Conservation (phyloP, 2,329 filamentous ascomycete genomes). For the Colletotrichum ledebouriae region DNA sequence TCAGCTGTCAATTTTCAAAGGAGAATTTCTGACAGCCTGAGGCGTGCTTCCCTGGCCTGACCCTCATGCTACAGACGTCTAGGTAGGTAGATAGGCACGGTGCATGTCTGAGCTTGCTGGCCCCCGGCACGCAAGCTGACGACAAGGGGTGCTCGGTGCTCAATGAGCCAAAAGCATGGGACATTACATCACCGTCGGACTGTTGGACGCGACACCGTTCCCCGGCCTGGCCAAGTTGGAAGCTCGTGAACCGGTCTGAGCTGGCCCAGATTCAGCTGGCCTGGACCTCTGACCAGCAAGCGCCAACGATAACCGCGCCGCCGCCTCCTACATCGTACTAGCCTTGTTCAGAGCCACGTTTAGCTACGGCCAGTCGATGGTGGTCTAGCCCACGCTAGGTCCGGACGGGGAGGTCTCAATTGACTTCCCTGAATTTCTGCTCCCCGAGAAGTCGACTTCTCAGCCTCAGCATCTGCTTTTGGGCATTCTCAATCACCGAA, state of each 20-base stretch:
- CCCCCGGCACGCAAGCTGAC: slow-evolving; percentile 24
- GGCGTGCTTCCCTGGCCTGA: not conserved
- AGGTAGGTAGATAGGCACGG: not conserved
- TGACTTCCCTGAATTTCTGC: slow-evolving; percentile 26
- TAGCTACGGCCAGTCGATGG: slow-evolving; percentile 18
- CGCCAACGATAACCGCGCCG: slow-evolving; percentile 1
- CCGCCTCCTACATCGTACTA: slow-evolving; percentile 31
- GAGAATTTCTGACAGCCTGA: not conserved
- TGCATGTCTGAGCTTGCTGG: slow-evolving; percentile 11
- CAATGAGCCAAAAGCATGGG: slow-evolving; percentile 7
- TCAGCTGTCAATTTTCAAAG: slow-evolving; percentile 13
- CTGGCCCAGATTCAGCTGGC: slow-evolving; percentile 24
- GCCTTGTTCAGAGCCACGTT: slow-evolving; percentile 31
- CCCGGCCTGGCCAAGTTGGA: slow-evolving; percentile 19
- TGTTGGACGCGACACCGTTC: slow-evolving; percentile 10
- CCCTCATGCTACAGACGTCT: too few species aligned
- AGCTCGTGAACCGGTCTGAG: slow-evolving; percentile 23
- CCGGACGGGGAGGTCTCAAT: slow-evolving; percentile 29
- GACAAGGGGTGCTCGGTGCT: slow-evolving; percentile 25
- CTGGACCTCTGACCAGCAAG: slow-evolving; percentile 23
- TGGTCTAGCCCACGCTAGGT: slow-evolving; percentile 35
- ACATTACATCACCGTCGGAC: slow-evolving; percentile 38
- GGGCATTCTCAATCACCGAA: not conserved
- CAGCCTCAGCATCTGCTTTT: slow-evolving; percentile 19
- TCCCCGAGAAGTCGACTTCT: not conserved